Percentiles rank a stretch among this genome's conserved stretches.
Conservation (phyloP, 306 rosid species). For the Malus sieversii region DNA sequence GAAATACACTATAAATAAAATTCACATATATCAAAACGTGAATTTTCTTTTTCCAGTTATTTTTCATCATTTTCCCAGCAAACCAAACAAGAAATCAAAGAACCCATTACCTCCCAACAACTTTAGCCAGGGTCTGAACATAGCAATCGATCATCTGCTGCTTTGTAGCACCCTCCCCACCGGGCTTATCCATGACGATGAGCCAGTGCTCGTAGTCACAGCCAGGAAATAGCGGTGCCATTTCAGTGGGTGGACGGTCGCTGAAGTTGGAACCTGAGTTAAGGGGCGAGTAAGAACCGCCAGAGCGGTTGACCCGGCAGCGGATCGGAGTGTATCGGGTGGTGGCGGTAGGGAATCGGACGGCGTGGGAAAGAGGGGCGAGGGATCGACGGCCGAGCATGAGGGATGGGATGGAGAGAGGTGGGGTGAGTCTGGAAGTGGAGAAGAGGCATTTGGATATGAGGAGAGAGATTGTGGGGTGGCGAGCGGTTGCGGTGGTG, state of each 20-base stretch:
- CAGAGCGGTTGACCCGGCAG: conserved; percentile 63
- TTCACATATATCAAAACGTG: neutral
- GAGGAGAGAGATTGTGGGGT: conserved; percentile 14
- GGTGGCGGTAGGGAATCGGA: conserved; percentile 5
- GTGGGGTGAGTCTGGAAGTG: conserved; percentile 23
- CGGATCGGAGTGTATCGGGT: conserved; percentile 44
- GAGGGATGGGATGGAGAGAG: conserved; percentile 29
- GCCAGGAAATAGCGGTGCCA: conserved; percentile 97
- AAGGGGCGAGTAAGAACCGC: conserved; percentile 68
- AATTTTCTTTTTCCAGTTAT: neutral
- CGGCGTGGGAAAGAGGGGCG: conserved; percentile 38
- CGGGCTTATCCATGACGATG: conserved; percentile 89
- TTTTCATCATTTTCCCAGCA: neutral
- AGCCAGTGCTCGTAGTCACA: conserved; percentile 98
- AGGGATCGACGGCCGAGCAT: conserved; percentile 31
- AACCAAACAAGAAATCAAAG: neutral
- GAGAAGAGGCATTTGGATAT: conserved; percentile 36
- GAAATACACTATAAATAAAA: neutral
- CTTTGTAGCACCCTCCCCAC: conserved; percentile 72
- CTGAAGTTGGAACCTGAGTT: conserved; percentile 66
- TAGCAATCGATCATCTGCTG: conserved; percentile 84
- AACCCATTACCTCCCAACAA: conserved; percentile 53
- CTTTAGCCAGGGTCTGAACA: conserved; percentile 62
- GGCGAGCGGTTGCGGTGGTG: conserved; percentile 19
- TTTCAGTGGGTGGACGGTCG: conserved; percentile 88